These are phyloP conservation scores for Blastocystis hominis DNA, from an alignment of 352 stramenopile species.

Conservation along the genomic window DNA sequence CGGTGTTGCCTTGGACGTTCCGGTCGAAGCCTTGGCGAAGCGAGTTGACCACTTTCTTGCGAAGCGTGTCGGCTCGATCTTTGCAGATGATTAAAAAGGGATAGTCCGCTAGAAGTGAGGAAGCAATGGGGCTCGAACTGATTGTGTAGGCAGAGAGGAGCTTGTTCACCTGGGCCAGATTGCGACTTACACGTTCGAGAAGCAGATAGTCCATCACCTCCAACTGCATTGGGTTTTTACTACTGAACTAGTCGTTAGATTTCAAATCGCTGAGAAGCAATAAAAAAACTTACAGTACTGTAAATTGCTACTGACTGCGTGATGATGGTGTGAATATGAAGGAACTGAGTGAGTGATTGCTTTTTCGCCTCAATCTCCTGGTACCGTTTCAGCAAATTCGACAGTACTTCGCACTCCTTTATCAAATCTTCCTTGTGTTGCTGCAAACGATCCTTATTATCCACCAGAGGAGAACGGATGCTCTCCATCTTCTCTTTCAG, in stretches of 20 bases:
- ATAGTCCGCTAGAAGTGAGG: neutral
- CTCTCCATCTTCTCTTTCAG: conserved; percentile 22
- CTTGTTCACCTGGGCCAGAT: neutral
- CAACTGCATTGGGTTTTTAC: conserved; percentile 1
- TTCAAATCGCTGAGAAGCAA: neutral
- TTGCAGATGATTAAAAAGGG: conserved; percentile 52
- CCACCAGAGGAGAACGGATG: neutral
- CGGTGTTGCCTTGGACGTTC: neutral
- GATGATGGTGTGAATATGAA: neutral
- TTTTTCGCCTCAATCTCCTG: conserved; percentile 28
- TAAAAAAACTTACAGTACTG: neutral
- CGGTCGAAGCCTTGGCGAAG: conserved; percentile 25
- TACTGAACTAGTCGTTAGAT: neutral
- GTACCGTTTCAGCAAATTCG: neutral
- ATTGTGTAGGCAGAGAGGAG: neutral
- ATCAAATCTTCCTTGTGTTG: conserved; percentile 22
- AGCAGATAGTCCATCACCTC: conserved; percentile 10
- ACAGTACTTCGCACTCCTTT: neutral
- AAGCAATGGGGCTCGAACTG: neutral
- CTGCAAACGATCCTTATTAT: conserved; percentile 23
- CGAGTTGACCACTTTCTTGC: neutral
- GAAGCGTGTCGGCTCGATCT: neutral
- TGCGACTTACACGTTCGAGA: neutral
- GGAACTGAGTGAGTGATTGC: neutral
- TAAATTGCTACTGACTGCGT: neutral